Evolutionary conservation across 202 grass and related monocot species (phyloP).

Genomic region (Panicum virgatum): DNA sequence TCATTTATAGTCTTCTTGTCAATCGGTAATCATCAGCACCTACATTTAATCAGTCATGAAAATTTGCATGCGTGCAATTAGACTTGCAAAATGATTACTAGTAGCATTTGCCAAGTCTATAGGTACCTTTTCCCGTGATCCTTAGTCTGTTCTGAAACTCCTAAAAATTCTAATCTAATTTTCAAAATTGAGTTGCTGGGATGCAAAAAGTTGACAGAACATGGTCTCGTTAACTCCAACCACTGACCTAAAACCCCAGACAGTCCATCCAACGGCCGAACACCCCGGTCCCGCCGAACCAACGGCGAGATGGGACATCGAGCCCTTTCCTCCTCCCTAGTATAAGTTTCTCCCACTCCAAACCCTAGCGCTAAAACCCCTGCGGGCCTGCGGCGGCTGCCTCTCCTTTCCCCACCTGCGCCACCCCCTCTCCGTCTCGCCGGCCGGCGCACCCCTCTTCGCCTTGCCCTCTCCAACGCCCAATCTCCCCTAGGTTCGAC

Average conservation of each 20-base stretch:
- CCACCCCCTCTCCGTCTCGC: not conserved
- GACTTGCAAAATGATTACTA: too few species aligned
- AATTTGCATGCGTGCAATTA: too few species aligned
- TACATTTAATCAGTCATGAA: too few species aligned
- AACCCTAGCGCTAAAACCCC: slow-evolving; percentile 32
- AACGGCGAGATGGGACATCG: slow-evolving; percentile 22
- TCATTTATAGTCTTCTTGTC: too few species aligned
- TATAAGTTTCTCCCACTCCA: slow-evolving; percentile 26
- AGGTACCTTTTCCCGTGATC: too few species aligned
- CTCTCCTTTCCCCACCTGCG: not conserved
- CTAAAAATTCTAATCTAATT: too few species aligned
- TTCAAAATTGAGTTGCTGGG: not conserved
- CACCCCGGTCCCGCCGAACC: not conserved
- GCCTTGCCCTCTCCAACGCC: not conserved
- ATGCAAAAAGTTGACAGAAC: not conserved
- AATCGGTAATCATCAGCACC: too few species aligned
- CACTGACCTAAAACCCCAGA: slow-evolving; percentile 21
- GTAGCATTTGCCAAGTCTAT: too few species aligned
- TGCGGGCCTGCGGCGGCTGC: slow-evolving; percentile 40
- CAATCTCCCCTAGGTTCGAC: slow-evolving; percentile 12
- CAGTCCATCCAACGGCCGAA: slow-evolving; percentile 32
- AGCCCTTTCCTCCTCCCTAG: not conserved
- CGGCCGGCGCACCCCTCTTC: slow-evolving; percentile 16
- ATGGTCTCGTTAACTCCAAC: not conserved
- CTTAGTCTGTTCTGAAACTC: too few species aligned